Evolutionary conservation across 2,329 filamentous ascomycete genomes (phyloP), one percentile per base, ranked within the genome.

Genomic region (Cercospora sp.): DNA sequence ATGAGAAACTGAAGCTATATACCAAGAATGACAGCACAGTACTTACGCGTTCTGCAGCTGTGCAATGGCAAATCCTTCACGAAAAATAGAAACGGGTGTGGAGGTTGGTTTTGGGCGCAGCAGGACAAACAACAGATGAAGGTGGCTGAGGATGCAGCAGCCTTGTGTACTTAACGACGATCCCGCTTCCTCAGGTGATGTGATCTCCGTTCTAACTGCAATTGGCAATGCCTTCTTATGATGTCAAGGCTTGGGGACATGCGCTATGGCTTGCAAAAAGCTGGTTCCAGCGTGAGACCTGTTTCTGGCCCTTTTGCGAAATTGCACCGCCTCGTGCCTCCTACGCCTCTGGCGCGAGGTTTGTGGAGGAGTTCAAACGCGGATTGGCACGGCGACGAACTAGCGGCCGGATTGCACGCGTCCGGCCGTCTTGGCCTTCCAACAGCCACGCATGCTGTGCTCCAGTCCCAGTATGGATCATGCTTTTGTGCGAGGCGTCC

Each of bases 31-130:
- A 20, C 10, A 51, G 20, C 42, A 18, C 60, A 31, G 18, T 39
- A 48, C 48, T 42, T 20, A 55, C 58, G 62, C 33, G 57, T 63
- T 36, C 31, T 33, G 23, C 28, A 36, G 66, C 61, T 55, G 61
- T 30, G 61, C 61, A 63, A 55, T 39, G 45, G 61, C 45, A 18
- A 60, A 57, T 39, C 66, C 42, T 26, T 36, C 10, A 16, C n/a
- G 30, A 59, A 55, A 63, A 64, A 67, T 55, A 64, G 57, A 58
- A 64, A 48, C n/a, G 13, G 26, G 13, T 33, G 45, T 36, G 42
- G 36, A 42, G 36, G 26, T 63, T 28, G 20, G 18, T 33, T 59
- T 59, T 18, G n/a, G 55, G 55, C 31, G 55, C 31, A 36, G 55
- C 55, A 59, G 23, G 20, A 28, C 55, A 36, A 59, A 59, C 55